phyloP scores from a whole-genome alignment of 805 yeast species.

The Saitoella complicata region DNA sequence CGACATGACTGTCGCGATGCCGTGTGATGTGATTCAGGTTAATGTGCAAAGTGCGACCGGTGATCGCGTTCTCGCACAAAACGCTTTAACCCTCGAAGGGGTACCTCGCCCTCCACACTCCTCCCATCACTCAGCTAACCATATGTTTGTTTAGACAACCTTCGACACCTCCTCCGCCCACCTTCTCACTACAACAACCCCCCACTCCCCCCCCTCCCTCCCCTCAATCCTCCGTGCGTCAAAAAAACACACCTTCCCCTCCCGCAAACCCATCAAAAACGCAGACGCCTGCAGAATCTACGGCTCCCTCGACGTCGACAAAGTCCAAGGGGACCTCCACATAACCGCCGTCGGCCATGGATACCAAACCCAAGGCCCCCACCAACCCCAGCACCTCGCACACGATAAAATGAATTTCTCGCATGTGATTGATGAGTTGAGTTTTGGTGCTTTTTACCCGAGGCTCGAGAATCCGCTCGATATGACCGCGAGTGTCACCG shows the following conservation, averaged over 20 bases:
- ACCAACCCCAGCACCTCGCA: conserved; percentile 1
- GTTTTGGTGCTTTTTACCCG: conserved; percentile 84
- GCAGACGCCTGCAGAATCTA: conserved; percentile 58
- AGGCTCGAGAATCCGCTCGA: conserved; percentile 79
- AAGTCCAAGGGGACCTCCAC: conserved; percentile 72
- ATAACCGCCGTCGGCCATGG: conserved; percentile 66
- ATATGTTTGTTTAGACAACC: too few species aligned
- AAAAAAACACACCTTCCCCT: too few species aligned
- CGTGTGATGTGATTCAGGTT: conserved; percentile 61
- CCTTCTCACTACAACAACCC: too few species aligned
- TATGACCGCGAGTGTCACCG: conserved; percentile 42
- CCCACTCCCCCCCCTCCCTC: too few species aligned
- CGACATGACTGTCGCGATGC: conserved; percentile 69
- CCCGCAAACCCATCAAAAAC: too few species aligned
- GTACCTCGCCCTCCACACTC: conserved; percentile 13
- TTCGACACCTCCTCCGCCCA: too few species aligned
- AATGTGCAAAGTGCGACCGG: conserved; percentile 62
- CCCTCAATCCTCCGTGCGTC: too few species aligned
- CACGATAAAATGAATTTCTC: conserved; percentile 46
- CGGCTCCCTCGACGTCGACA: conserved; percentile 70
- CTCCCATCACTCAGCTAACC: background rate
- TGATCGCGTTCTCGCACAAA: conserved; percentile 66
- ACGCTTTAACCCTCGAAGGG: conserved; percentile 57
- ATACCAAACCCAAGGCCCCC: conserved; percentile 30
- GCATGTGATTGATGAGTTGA: conserved; percentile 71